These are phyloP conservation scores for Croton laevigatus DNA, from an alignment of 441 rosid genomes.

Conservation along the genomic window DNA sequence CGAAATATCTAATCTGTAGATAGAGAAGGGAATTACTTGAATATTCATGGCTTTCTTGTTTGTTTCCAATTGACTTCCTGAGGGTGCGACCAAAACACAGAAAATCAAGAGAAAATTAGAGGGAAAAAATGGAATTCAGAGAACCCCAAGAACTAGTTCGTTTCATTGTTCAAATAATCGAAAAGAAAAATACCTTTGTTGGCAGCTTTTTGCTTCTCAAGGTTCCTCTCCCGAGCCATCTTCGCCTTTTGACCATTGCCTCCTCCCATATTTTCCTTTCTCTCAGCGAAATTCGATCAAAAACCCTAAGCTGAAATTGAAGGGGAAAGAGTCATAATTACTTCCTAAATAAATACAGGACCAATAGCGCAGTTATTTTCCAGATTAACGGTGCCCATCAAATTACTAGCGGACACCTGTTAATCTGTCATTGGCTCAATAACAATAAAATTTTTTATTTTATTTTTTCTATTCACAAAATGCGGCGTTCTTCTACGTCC, in stretches of 20 bases:
- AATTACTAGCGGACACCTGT: neutral
- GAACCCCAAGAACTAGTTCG: neutral
- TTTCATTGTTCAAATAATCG: neutral
- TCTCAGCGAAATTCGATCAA: neutral
- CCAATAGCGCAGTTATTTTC: neutral
- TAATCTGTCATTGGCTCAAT: too few species aligned
- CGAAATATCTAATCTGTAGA: neutral
- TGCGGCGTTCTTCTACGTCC: too few species aligned
- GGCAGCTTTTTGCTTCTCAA: slow-evolving; percentile 59
- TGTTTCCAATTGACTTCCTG: slow-evolving; percentile 57
- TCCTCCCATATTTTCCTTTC: slow-evolving; percentile 57
- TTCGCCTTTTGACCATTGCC: slow-evolving; percentile 89
- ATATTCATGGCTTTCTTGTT: slow-evolving; percentile 64
- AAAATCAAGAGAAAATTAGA: neutral
- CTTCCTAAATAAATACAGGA: neutral
- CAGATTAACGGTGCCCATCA: neutral
- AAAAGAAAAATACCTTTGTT: slow-evolving; percentile 22
- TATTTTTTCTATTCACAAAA: neutral
- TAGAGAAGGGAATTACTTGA: slow-evolving; percentile 33
- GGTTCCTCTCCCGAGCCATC: slow-evolving; percentile 78
- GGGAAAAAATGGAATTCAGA: neutral
- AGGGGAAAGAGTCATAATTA: neutral
- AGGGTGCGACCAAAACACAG: neutral
- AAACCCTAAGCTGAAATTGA: neutral
- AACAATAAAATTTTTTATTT: neutral